Conservation (phyloP, 1,284 basidiomycete genomes). For the Cryptococcus deneoformans region DNA sequence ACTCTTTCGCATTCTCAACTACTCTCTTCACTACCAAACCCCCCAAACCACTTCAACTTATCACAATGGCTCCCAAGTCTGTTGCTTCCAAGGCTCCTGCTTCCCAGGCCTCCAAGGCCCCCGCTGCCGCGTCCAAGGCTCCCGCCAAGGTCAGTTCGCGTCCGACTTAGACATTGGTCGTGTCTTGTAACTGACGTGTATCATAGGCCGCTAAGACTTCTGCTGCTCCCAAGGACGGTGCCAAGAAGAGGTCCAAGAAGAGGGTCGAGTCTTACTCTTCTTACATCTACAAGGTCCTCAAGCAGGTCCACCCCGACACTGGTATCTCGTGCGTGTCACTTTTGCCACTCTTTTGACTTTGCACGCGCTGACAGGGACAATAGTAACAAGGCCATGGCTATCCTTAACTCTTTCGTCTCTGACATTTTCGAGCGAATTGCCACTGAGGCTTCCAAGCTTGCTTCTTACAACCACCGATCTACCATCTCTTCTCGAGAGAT, state of each 20-base stretch:
- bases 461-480: slow-evolving; percentile 91
- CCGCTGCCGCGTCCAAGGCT: slow-evolving; percentile 53
- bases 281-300: slow-evolving; percentile 79
- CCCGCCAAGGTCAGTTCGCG: slow-evolving; percentile 59
- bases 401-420: slow-evolving; percentile 89
- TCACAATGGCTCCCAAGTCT: slow-evolving; percentile 50
- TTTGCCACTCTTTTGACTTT: background rate
- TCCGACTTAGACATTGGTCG: background rate
- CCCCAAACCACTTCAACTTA: slow-evolving; percentile 18
- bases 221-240: slow-evolving; percentile 57
- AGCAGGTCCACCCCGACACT: slow-evolving; percentile 85
- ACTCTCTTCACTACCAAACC: slow-evolving; percentile 10
- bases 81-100: slow-evolving; percentile 59
- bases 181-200: slow-evolving; percentile 9
- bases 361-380: slow-evolving; percentile 34
- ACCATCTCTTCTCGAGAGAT: slow-evolving; percentile 92
- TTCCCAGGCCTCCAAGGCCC: slow-evolving; percentile 52
- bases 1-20: slow-evolving; percentile 6
- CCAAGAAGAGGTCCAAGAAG: slow-evolving; percentile 89
- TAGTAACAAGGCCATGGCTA: slow-evolving; percentile 92
- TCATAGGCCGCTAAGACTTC: slow-evolving; percentile 69
- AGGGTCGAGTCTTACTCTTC: slow-evolving; percentile 86
- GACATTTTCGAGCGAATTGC: slow-evolving; percentile 94
- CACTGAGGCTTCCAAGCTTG: slow-evolving; percentile 84
- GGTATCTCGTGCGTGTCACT: slow-evolving; percentile 61